Base-by-base conservation (phyloP, 2,329 filamentous ascomycete genomes). In the Xylaria sp. region DNA sequence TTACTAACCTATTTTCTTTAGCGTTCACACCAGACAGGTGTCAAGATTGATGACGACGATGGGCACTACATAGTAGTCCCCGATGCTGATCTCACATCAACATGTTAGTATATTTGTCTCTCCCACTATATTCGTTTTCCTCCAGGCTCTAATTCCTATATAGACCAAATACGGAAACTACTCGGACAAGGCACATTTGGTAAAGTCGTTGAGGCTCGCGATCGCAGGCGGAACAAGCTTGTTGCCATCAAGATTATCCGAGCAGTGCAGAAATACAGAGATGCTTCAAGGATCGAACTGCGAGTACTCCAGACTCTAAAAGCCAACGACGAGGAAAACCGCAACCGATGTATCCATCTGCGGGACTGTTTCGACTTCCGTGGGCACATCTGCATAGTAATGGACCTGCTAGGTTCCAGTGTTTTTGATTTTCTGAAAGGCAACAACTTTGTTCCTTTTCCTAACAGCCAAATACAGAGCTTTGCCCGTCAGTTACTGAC, bases 191-290 rank as follows among this genome's bases (percentile, higher is more conserved):
- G 96, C 71, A 99, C 96, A 0, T 99, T 99, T 79, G 96, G 96
- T 77, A 99, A 99, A 81, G 96, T 99, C 17, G 96, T 99, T 20
- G 92, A 97, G 80, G 96, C 96, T 61, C 90, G 89, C 74, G 96
- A 99, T 79, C 89, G 89, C 69, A 88, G 88, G 75, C 90, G 90
- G 71, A 91, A 91, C 74, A 93, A 94, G 79, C 79, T 86, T 5
- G 97, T 97, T 46, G 96, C 96, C 40, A 93, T 99, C 81, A 99
- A 99, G 81, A 97, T 99, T 80, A 98, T 99, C 73, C 91, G 96
- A 74, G 97, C 96, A 0, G 96, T 99, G 13, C 96, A 97, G 78
- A 99, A 99, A 80, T 99, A 99, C 78, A 91, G 96, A 56, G 96
- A 99, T 82, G 96, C 96, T 42, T 97, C 93, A 9, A 89, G 94